phyloP scores from a whole-genome alignment of 2,329 filamentous ascomycete genomes.

The Trichocomaceae sp. region DNA sequence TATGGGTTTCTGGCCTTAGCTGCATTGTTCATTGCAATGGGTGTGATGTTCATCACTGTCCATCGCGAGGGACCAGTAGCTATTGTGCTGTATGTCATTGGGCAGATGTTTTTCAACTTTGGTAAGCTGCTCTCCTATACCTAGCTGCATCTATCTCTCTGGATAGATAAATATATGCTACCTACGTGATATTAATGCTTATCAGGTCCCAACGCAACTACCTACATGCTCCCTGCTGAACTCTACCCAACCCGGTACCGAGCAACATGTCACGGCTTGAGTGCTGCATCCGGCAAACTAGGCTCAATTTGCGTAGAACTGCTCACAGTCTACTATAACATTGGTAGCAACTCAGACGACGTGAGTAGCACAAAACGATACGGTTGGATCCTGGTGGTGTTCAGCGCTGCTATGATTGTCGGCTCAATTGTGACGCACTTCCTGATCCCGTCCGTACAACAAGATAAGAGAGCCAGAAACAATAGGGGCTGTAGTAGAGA shows the following conservation, averaged over 20 bases:
- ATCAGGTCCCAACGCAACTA: constrained; percentile 35
- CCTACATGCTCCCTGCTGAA: constrained; percentile 48
- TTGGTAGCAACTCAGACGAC: constrained; percentile 28
- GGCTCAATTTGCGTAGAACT: constrained; percentile 43
- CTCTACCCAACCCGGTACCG: constrained; percentile 52
- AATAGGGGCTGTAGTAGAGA: neutral
- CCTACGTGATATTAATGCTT: neutral
- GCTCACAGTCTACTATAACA: constrained; percentile 35
- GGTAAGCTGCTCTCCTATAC: constrained; percentile 24
- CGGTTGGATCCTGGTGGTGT: constrained; percentile 36
- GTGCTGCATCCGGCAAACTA: constrained; percentile 49
- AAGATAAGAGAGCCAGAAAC: constrained; percentile 15
- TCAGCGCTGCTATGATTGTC: constrained; percentile 37
- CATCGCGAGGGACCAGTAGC: constrained; percentile 31
- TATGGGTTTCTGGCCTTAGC: constrained; percentile 40
- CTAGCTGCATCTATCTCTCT: constrained; percentile 3
- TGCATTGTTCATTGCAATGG: constrained; percentile 38
- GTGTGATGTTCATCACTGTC: constrained; percentile 36
- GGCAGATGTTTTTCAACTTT: constrained; percentile 45
- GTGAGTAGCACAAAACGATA: constrained; percentile 30
- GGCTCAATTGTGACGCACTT: constrained; percentile 37
- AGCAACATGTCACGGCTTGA: constrained; percentile 49
- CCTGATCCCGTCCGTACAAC: constrained; percentile 35
- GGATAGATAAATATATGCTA: neutral
- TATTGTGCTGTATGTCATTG: constrained; percentile 40